Conservation (phyloP, 139 green algal species). For the Auxenochlorella pyrenoidosa region DNA sequence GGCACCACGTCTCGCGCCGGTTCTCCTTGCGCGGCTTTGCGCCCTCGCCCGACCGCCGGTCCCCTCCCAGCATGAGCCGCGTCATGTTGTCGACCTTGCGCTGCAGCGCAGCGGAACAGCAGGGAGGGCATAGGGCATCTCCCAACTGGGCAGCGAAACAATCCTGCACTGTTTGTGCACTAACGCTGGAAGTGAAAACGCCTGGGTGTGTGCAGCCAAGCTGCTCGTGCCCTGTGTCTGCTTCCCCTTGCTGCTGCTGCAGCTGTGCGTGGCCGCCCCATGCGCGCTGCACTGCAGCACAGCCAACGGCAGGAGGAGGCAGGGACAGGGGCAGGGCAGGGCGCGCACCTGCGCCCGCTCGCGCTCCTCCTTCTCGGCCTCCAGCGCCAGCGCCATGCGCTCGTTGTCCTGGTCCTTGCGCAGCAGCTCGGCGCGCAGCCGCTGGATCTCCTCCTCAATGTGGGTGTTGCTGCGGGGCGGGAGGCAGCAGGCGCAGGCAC, state of each 20-base stretch:
- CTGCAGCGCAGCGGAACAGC: constrained; percentile 34
- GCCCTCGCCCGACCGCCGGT: background rate
- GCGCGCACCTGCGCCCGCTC: constrained; percentile 65
- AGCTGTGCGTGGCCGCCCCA: no score
- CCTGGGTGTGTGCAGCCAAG: no score
- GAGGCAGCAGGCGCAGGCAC: background rate
- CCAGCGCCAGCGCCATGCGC: constrained; percentile 74
- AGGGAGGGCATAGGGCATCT: background rate
- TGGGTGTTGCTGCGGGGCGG: constrained; percentile 52
- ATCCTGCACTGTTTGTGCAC: background rate
- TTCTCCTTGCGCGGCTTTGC: constrained; percentile 45
- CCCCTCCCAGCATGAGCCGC: constrained; percentile 52
- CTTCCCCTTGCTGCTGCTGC: no score
- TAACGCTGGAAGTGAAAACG: no score
- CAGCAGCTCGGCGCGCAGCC: constrained; percentile 74
- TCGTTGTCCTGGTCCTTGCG: constrained; percentile 87
- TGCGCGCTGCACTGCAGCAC: background rate
- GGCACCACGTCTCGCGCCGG: constrained; percentile 62
- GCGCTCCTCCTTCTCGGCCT: constrained; percentile 78
- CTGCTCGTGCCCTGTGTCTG: no score
- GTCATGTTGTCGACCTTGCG: constrained; percentile 71
- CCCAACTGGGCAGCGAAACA: no score
- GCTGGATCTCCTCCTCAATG: constrained; percentile 73
- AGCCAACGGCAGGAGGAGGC: background rate
- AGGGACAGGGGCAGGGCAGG: no score